These are phyloP conservation scores for Spinacia oleracea DNA, from an alignment of 179 eudicot species.

Conservation along the genomic window DNA sequence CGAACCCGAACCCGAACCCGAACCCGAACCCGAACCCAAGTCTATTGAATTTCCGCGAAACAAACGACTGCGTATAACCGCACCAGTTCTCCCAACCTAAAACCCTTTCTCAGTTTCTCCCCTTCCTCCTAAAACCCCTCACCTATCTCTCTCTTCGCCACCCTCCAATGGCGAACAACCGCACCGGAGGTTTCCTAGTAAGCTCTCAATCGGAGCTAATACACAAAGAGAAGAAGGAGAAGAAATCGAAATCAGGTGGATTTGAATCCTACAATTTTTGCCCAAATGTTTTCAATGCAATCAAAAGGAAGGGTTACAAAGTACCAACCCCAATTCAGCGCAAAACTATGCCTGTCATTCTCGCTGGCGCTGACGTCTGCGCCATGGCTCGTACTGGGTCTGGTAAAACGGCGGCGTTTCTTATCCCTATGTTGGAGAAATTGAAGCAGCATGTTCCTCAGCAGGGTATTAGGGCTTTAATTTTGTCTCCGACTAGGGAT, in stretches of 20 bases:
- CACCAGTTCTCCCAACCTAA: too few species aligned
- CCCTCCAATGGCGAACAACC: too few species aligned
- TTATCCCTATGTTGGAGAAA: slow-evolving; percentile 84
- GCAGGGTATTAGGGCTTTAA: slow-evolving; percentile 74
- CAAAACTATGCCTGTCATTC: slow-evolving; percentile 83
- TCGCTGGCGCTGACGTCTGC: slow-evolving; percentile 77
- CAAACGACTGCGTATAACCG: too few species aligned
- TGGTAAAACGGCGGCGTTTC: slow-evolving; percentile 92
- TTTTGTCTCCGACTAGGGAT: slow-evolving; percentile 82
- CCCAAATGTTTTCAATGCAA: slow-evolving; percentile 52
- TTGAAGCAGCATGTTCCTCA: slow-evolving; percentile 70
- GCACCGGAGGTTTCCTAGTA: too few species aligned
- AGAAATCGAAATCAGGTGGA: slow-evolving; percentile 89
- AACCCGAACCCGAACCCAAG: too few species aligned
- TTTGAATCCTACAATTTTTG: slow-evolving; percentile 69
- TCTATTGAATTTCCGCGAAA: too few species aligned
- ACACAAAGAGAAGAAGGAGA: too few species aligned
- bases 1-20: too few species aligned
- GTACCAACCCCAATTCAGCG: slow-evolving; percentile 96
- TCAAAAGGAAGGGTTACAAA: slow-evolving; percentile 81
- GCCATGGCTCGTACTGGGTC: slow-evolving; percentile 99
- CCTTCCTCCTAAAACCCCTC: too few species aligned
- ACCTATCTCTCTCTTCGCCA: too few species aligned
- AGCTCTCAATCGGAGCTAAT: too few species aligned
- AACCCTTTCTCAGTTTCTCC: too few species aligned